Base-by-base conservation (phyloP, 2,329 filamentous ascomycete genomes). In the Cladophialophora yegresii region DNA sequence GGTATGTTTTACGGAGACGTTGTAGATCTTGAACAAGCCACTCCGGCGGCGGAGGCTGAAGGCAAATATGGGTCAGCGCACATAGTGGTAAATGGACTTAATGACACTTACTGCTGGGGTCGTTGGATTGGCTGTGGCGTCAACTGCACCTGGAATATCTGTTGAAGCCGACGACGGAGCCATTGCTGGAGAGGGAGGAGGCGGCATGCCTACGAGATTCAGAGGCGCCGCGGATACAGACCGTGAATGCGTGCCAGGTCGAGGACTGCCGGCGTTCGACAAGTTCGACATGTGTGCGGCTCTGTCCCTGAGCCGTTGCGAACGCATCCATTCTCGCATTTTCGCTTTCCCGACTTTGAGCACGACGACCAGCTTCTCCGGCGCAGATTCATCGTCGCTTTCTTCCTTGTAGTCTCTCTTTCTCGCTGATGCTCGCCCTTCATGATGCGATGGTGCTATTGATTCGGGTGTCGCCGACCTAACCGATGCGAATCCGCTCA, bases 401-500 rank as follows among this genome's bases (percentile, higher is more conserved):
- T 93, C 92, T 73, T 97, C 93, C 55, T 91, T 85, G 50, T 87
- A 85, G 67, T 90, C 85, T 68, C 86, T 84, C 70, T 85, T 81
- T 69, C 86, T 81, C 7, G 80, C 83, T 5, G 88, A 88, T 7
- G 85, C 87, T 71, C 92, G 83, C 1, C 89, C 85, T 75, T 96
- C 92, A 71, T 90, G 86, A 70, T 88, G 88, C 70, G 84, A 80
- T 61, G 82, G 78, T 51, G 82, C 84, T 13, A 67, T 62, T 9
- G 88, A 82, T 75, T 98, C 95, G 2, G 95, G 95, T 0, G 95
- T 98, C 75, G 93, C 91, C 33, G 93, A 97, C 66, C 95, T 88
- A 13, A 61, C 66, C n/a, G 65, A 69, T n/a, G 80, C 82, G 58
- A 73, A 58, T 56, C 88, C 87, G 56, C 91, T 75, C 61, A 83